Evolutionary conservation across 257 asterid species (phyloP), one percentile per base, ranked within the genome.

Genomic region (Solanum medicagineum): DNA sequence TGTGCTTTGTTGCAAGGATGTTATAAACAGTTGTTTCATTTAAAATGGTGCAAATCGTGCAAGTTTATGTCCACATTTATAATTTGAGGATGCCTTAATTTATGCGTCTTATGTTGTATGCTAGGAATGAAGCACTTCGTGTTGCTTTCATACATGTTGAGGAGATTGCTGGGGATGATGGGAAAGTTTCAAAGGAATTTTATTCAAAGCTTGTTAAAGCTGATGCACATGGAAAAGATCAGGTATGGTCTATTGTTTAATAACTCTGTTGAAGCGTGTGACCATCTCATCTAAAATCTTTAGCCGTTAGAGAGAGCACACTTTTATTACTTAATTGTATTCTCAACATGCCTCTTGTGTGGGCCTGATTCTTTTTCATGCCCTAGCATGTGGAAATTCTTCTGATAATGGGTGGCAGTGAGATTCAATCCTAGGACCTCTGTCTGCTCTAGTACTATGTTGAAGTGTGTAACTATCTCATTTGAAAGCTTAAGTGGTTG

Each of bases 91-190:
- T 77, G 9, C 83, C 47, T 77, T 24, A 77, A 16, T 51, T 2
- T 16, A 60, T 32, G 49, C 57, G 14, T 65, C 8, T 57, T 86
- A 10, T 74, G 44, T 85, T 85, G 83, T 44, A 81, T 80, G 24
- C 68, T 77, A 96, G 99, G 93, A 95, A 96, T 84, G 99, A 95
- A 90, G 99, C 99, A 69, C 99, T 96, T 85, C 97, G 99, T 57
- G 99, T 96, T 88, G 99, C 99, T 88, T 96, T 93, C 87, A 95
- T 96, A 86, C 98, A 96, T 54, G 94, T 89, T 75, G 98, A 96
- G 90, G 99, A 96, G 87, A 88, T 85, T 89, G 88, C 83, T 83
- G 91, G 86, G 73, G 87, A 90, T 47, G 95, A 91, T 86, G 99
- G 99, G 85, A 87, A 84, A 12, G 87, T 90, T 73, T 84, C 88